Evolutionary conservation across 2,329 filamentous ascomycete genomes (phyloP).

Genomic region (Cercospora brassicicola): DNA sequence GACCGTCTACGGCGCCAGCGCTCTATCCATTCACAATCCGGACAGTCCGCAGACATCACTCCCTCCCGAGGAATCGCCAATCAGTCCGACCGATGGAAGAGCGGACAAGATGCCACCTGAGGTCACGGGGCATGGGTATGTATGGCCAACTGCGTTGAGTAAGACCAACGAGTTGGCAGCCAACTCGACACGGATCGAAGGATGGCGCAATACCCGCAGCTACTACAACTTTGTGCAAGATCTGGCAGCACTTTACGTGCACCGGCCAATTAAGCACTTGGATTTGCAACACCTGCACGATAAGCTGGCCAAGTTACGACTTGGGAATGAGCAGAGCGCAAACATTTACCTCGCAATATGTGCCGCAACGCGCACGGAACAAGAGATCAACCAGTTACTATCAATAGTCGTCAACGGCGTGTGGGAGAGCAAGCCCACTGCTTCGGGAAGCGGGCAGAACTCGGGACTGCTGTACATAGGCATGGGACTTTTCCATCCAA

Average conservation of each 20-base stretch:
- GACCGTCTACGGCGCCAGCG: constrained; percentile 87
- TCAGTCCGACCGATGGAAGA: constrained; percentile 15
- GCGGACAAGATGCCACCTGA: constrained; percentile 31
- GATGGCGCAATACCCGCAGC: constrained; percentile 91
- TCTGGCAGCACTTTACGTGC: constrained; percentile 38
- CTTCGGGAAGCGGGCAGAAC: constrained; percentile 19
- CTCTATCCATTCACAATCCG: constrained; percentile 66
- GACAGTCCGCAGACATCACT: constrained; percentile 39
- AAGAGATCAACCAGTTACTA: constrained; percentile 68
- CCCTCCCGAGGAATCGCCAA: constrained; percentile 18
- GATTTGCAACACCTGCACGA: constrained; percentile 93
- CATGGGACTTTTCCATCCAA: constrained; percentile 87
- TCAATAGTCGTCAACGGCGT: constrained; percentile 36
- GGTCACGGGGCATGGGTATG: constrained; percentile 77
- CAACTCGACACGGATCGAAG: constrained; percentile 89
- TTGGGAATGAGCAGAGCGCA: constrained; percentile 72
- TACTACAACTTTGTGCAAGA: constrained; percentile 84
- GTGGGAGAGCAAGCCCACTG: constrained; percentile 30
- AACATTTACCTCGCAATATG: constrained; percentile 82
- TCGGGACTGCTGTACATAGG: constrained; percentile 53
- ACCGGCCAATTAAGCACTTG: constrained; percentile 67
- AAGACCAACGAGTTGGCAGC: constrained; percentile 85
- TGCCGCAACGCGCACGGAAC: constrained; percentile 64
- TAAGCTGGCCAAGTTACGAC: constrained; percentile 76
- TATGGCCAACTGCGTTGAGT: constrained; percentile 81